phyloP scores from a whole-genome alignment of 2,329 filamentous ascomycete species.

The Mycosphaerella arachidis region DNA sequence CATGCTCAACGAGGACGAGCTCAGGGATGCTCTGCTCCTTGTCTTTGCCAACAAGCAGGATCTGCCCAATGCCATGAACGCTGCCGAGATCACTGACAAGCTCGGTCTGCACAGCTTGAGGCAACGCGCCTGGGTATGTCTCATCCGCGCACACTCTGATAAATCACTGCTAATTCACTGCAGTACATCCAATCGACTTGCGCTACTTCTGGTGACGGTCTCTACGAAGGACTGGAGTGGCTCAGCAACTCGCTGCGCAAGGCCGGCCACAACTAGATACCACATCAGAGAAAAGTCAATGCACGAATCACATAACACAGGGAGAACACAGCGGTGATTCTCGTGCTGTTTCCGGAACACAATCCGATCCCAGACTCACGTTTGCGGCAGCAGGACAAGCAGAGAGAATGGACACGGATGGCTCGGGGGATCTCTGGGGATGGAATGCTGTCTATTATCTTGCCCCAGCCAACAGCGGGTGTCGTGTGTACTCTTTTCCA shows the following conservation, averaged over 20 bases:
- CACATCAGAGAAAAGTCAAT: constrained; percentile 9
- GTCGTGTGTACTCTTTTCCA: constrained; percentile 19
- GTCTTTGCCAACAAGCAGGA: constrained; percentile 99
- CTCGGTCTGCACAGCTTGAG: constrained; percentile 98
- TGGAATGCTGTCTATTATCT: constrained; percentile 15
- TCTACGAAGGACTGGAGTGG: constrained; percentile 90
- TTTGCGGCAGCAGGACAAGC: constrained; percentile 27
- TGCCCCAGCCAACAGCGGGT: constrained; percentile 20
- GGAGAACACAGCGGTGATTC: constrained; percentile 17
- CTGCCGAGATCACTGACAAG: constrained; percentile 99
- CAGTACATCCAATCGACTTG: constrained; percentile 99
- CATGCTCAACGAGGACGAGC: constrained; percentile 96
- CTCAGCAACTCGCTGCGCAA: constrained; percentile 53
- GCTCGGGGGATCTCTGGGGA: constrained; percentile 10
- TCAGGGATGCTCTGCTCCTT: constrained; percentile 88
- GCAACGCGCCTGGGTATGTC: constrained; percentile 94
- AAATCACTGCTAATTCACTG: constrained; percentile 1
- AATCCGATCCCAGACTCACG: constrained; percentile 19
- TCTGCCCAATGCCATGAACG: constrained; percentile 96
- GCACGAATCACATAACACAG: constrained; percentile 18
- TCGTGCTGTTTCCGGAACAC: constrained; percentile 13
- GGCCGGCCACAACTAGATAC: constrained; percentile 45
- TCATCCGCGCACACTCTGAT: background rate
- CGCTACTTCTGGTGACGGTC: constrained; percentile 97
- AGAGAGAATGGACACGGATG: constrained; percentile 15